A percentile compares a stretch with the other conserved stretches of the same genome.
phyloP scores from a whole-genome alignment of 768 basidiomycete species.

The Boletus fagicola region DNA sequence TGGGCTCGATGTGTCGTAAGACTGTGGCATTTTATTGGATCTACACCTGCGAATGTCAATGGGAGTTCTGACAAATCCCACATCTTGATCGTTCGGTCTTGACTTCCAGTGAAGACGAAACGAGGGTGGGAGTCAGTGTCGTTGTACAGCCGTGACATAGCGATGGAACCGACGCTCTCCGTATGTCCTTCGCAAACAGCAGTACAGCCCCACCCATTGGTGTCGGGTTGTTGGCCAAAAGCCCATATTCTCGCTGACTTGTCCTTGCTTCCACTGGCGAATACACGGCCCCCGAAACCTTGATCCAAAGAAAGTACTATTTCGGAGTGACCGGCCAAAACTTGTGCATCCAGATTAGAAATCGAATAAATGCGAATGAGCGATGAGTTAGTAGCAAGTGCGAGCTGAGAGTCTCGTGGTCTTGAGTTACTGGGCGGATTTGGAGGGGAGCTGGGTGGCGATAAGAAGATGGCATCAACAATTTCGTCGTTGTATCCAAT shows the following conservation, averaged over 20 bases:
- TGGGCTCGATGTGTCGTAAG: conserved; percentile 88
- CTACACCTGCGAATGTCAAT: conserved; percentile 25
- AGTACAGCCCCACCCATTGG: conserved; percentile 55
- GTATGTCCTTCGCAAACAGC: conserved; percentile 92
- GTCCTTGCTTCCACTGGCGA: conserved; percentile 95
- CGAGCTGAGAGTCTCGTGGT: conserved; percentile 67
- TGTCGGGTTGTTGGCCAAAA: conserved; percentile 13
- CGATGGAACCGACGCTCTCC: conserved; percentile 89
- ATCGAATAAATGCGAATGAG: conserved; percentile 88
- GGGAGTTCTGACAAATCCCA: conserved; percentile 80
- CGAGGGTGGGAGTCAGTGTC: conserved; percentile 34
- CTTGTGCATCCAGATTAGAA: conserved; percentile 71
- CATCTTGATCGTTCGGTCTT: conserved; percentile 97
- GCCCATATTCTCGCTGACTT: conserved; percentile 85
- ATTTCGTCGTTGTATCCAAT: conserved; percentile 99
- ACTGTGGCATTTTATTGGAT: conserved; percentile 59
- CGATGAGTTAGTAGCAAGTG: conserved; percentile 96
- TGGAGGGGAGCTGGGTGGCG: conserved; percentile 34
- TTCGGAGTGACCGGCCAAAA: conserved; percentile 86
- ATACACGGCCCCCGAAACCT: conserved; percentile 59
- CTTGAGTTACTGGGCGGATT: conserved; percentile 18
- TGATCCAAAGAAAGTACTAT: conserved; percentile 86
- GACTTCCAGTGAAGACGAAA: conserved; percentile 93
- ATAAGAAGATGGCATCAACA: conserved; percentile 82
- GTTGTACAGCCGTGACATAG: conserved; percentile 57